These are phyloP conservation scores for Sclerospora graminicola DNA, from an alignment of 352 stramenopile species.

Conservation along the genomic window DNA sequence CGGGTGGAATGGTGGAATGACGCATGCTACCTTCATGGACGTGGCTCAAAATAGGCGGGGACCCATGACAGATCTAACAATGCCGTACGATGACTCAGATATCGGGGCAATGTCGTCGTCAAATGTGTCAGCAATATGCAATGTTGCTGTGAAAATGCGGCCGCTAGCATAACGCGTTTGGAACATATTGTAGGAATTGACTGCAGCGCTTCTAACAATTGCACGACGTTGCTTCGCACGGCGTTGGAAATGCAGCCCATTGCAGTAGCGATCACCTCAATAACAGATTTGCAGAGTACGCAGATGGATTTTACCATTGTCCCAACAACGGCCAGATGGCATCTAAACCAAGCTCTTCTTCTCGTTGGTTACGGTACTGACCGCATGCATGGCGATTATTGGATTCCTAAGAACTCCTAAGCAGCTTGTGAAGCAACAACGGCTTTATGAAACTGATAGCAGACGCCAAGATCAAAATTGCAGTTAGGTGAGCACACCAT, in stretches of 20 bases:
- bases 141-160: slow-evolving; percentile 30
- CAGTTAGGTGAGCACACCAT: slow-evolving; percentile 61
- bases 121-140: slow-evolving; percentile 22
- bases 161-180: slow-evolving; percentile 62
- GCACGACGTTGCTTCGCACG: no score
- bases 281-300: slow-evolving; percentile 60
- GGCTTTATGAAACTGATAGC: slow-evolving; percentile 59
- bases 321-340: slow-evolving; percentile 52
- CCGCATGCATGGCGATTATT: slow-evolving; percentile 49
- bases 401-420: slow-evolving; percentile 83
- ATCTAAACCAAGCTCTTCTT: slow-evolving; percentile 69
- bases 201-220: slow-evolving; percentile 40
- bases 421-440: slow-evolving; percentile 43
- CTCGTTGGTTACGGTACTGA: slow-evolving; percentile 72
- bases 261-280: slow-evolving; percentile 70
- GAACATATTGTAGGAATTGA: slow-evolving; percentile 55
- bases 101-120: slow-evolving; percentile 13
- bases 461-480: slow-evolving; percentile 67
- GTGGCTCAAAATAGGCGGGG: no score
- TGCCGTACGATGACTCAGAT: no score
- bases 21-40: slow-evolving; percentile 68
- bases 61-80: slow-evolving; percentile 57
- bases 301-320: slow-evolving; percentile 57
- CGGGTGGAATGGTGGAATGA: slow-evolving; percentile 75
- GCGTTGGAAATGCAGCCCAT: slow-evolving; percentile 64